These are phyloP conservation scores for Arabidopsis lyrata DNA, from an alignment of 441 rosid genomes.

Conservation along the genomic window DNA sequence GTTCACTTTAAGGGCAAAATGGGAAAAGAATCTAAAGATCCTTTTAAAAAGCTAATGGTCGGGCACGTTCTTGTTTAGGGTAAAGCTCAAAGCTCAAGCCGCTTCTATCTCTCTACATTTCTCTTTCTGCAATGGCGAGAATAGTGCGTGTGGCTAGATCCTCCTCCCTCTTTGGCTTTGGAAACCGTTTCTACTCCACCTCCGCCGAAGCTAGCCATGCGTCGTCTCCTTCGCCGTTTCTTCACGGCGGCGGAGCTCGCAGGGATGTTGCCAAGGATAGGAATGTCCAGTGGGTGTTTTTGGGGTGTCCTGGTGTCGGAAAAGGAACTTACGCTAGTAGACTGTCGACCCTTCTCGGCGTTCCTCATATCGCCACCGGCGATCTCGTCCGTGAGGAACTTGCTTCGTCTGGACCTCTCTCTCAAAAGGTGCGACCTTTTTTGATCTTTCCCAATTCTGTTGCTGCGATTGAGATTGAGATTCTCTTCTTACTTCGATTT, in stretches of 20 bases:
- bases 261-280: conserved; percentile 54
- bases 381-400: conserved; percentile 76
- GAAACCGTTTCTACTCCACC: conserved; percentile 49
- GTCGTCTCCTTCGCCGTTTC: conserved; percentile 39
- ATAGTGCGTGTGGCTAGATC: conserved; percentile 56
- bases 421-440: conserved; percentile 50
- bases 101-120: conserved; percentile 25
- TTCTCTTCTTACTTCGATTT: not conserved
- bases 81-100: conserved; percentile 35
- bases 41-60: conserved; percentile 27
- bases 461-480: not conserved
- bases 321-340: conserved; percentile 79
- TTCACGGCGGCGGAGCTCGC: conserved; percentile 40
- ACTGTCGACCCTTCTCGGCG: conserved; percentile 65
- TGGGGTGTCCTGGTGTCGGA: conserved; percentile 77
- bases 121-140: conserved; percentile 57
- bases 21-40: conserved; percentile 32
- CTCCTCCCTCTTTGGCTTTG: conserved; percentile 41
- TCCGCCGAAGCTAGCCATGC: conserved; percentile 29
- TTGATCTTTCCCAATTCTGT: not conserved
- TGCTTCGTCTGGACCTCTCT: conserved; percentile 60
- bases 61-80: conserved; percentile 40
- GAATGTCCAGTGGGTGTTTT: conserved; percentile 74
- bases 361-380: conserved; percentile 77
- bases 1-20: conserved; percentile 19